Evolutionary conservation across 345 rosid genomes (phyloP).

Genomic region (Lepidium didymum): DNA sequence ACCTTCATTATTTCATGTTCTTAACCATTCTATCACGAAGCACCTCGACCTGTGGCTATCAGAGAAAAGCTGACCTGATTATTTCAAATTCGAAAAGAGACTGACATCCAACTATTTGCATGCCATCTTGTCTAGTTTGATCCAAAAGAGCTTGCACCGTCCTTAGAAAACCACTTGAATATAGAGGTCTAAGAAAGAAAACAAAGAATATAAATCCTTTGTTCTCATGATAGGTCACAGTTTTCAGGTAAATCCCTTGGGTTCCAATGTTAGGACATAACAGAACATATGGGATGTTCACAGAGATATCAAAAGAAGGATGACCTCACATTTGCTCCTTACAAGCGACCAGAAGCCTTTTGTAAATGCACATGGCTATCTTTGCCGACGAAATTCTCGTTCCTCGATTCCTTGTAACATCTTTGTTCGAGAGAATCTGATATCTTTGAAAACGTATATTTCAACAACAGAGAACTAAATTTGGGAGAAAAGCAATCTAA

Average conservation of each 20-base stretch:
- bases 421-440: conserved; percentile 80
- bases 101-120: conserved; percentile 76
- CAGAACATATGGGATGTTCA: background rate
- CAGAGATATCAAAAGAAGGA: conserved; percentile 22
- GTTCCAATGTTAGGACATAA: background rate
- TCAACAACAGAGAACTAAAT: conserved; percentile 4
- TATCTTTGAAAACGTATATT: conserved; percentile 54
- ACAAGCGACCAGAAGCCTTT: conserved; percentile 71
- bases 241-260: background rate
- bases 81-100: conserved; percentile 81
- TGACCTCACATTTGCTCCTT: conserved; percentile 91
- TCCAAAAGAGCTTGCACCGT: conserved; percentile 72
- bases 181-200: conserved; percentile 57
- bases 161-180: conserved; percentile 79
- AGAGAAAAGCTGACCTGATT: conserved; percentile 60
- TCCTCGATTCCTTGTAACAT: conserved; percentile 96
- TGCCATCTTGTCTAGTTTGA: conserved; percentile 68
- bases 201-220: background rate
- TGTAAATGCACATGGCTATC: conserved; percentile 82
- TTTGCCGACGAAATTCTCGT: conserved; percentile 74
- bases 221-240: background rate
- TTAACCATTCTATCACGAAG: background rate
- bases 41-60: background rate
- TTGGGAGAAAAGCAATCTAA: background rate
- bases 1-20: background rate